Conservation (phyloP, 1,139 yeast species). For the Suhomyces coccinellae region DNA sequence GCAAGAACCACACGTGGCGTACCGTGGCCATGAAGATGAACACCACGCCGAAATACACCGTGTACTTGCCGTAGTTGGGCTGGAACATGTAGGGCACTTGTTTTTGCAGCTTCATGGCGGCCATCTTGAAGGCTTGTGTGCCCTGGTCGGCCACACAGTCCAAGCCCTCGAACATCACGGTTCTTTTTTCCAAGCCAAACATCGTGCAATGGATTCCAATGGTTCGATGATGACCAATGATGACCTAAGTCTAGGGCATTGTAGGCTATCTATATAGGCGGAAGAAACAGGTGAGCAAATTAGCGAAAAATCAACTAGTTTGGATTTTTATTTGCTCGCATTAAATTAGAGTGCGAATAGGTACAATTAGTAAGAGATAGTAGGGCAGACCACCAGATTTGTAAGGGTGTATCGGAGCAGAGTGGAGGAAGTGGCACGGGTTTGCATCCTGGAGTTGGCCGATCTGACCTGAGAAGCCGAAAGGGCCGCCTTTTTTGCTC, state of each 20-base stretch:
- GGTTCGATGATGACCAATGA: background rate
- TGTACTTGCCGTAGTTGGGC: constrained; percentile 43
- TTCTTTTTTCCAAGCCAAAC: constrained; percentile 6
- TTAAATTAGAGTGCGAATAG: constrained; percentile 1
- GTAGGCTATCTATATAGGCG: background rate
- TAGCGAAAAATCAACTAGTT: background rate
- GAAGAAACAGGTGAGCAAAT: constrained; percentile 6
- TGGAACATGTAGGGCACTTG: constrained; percentile 42
- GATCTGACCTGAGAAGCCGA: too few relatives aligned
- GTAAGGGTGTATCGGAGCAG: too few relatives aligned
- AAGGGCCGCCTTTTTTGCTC: too few relatives aligned
- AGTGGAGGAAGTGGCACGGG: too few relatives aligned
- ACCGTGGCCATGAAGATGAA: constrained; percentile 38
- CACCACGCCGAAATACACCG: constrained; percentile 46
- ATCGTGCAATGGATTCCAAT: background rate
- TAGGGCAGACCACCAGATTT: background rate
- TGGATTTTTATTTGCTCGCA: constrained; percentile 7
- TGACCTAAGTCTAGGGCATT: background rate
- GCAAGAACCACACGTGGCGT: constrained; percentile 39
- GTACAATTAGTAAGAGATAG: background rate
- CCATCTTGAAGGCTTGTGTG: constrained; percentile 27
- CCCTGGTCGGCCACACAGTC: constrained; percentile 47
- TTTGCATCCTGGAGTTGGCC: too few relatives aligned
- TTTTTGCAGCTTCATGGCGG: constrained; percentile 34
- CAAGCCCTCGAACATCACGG: constrained; percentile 31